Evolutionary conservation across 1,139 yeast genomes (phyloP), one percentile per base, ranked within the genome.

Genomic region (Taphrina deformans): DNA sequence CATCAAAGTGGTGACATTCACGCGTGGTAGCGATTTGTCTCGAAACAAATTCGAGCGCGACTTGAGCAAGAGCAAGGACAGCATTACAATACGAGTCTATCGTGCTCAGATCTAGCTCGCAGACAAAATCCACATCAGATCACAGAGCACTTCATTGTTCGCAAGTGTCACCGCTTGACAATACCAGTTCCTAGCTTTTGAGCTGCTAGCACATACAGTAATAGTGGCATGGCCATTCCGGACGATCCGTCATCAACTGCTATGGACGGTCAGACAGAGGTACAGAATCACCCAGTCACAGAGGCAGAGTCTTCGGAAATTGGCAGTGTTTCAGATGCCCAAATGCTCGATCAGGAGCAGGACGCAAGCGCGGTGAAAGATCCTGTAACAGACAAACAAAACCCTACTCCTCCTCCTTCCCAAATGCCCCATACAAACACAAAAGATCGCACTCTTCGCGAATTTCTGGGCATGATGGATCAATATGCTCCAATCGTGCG

Each of bases 381-480:
- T 9, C 7, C 24, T 9, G 27, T 21, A 2, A n/a, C 27, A 10
- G 27, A 12, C 9, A 18, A 44, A 21, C 27, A 44, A 5, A 44
- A 10, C 4, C 12, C 26, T 10, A 29, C 9, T 10, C 41, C 41
- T 31, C 31, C 26, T 9, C 24, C 16, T 6, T 12, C n/a, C 16
- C 58, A 35, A 14, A 18, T 21, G 7, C 63, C 63, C 6, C 46
- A 51, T 24, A 59, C 56, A 46, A 38, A 38, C n/a, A 35, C 63
- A 10, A 51, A 51, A n/a, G 99, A 95, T 72, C 91, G 90, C 73
- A 87, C 96, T 0, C 78, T 95, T 55, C 85, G 86, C 70, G 98
- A 95, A 71, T 87, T 95, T 40, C 80, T 95, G 41, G 88, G 87
- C 59, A 80, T 91, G 77, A 88, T 93, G 92, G 96, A 90, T 69